Evolutionary conservation across 805 yeast species (phyloP), one percentile per base, ranked within the genome.

Genomic region (Pichia eremophila): DNA sequence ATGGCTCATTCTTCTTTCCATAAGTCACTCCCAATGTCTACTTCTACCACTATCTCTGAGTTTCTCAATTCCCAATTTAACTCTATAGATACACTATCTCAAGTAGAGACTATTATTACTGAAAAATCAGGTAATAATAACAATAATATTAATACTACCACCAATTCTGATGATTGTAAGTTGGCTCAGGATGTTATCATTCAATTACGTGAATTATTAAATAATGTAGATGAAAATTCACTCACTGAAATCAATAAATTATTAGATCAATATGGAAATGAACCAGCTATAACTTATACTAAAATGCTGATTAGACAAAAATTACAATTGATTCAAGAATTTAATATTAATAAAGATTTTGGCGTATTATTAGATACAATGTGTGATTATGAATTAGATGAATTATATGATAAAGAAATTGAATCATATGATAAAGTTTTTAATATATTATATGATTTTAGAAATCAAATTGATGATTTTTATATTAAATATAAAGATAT

Each of bases 201-300:
- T 9, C 11, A 37, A 15, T 34, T 34, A 15, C 36, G 36, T 15
- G 9, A 34, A 7, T 15, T 34, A 15, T 15, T 34, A 18, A 12
- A 34, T 4, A 15, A 34, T 34, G 36, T 34, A 15, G 22, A 37
- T 14, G 42, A 39, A 5, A 29, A 45, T 14, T 32, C 44, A 18
- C 19, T 53, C 1, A 31, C n/a, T 4, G 17, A 25, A 27, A 14
- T 53, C 12, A 47, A 54, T 19, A 32, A n/a, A 3, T 28, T 54
- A 5, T 39, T 46, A 14, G 18, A 5, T 2, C 11, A 41, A 25
- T 39, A 48, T 42, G 57, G 57, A 2, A 31, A 29, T 5, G 10
- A 47, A 3, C 53, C 54, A 3, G 48, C 47, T 2, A 34, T 54
- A 1, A 46, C 52, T 3, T 50, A 45, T 25, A 45, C 54, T 6